Base-by-base conservation (phyloP, 306 rosid species). In the Citrullus mucosospermus region DNA sequence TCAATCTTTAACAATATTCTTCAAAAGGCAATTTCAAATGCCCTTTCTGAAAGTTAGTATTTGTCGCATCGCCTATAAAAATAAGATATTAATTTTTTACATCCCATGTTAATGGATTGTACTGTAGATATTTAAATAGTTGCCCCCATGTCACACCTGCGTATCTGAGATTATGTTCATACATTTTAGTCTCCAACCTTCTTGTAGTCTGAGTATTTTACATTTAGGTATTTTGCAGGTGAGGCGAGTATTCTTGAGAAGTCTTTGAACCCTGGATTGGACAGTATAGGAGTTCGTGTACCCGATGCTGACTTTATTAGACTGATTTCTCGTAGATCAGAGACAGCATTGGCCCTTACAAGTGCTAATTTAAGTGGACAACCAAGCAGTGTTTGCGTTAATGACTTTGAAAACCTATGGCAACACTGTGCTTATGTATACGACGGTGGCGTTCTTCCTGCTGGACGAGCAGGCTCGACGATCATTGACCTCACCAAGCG, bases 351-450 rank as follows among this genome's bases (percentile, higher is more conserved):
- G 79, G 96, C 97, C 75, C 97, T 92, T 83, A 95, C 99, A 30
- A 92, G 97, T 65, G 99, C 99, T 77, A 95, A 95, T 87, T 84
- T 85, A 46, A 95, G 92, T n/a, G 97, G 97, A 79, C 97, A 91
- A 78, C 85, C 90, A 63, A 92, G 97, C 79, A 95, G 98, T 81
- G 92, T 91, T 75, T 83, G 89, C 83, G 78, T 90, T 76, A 83
- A 90, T 38, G 97, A 92, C 85, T 92, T 95, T 73, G 89, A 88
- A 80, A 87, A 78, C 70, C 93, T 91, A 4, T 95, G 99, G 97
- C 87, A 84, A 80, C 97, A 90, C 34, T 92, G 97, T 83, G 93
- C 93, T 5, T 88, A 76, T 75, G 93, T 95, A 74, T 95, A 90
- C 60, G 93, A 92, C 55, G 92, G 93, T 13, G 97, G 98, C 15